Base-by-base conservation (phyloP, 768 basidiomycete genomes). In the Psilocybe azurescens region DNA sequence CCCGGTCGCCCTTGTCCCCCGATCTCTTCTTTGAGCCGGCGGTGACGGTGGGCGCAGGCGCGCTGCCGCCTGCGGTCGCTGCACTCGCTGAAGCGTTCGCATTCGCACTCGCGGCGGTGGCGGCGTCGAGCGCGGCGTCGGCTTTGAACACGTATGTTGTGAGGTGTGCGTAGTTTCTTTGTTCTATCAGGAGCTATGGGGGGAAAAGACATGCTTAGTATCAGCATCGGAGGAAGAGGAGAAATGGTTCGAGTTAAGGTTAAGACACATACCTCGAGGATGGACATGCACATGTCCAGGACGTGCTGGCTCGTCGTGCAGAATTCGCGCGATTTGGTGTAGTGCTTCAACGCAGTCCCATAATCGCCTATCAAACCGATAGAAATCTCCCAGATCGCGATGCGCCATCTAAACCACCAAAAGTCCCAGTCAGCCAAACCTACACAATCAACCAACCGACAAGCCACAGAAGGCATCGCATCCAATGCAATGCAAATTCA, bases 121-220 rank as follows among this genome's bases (percentile, higher is more conserved):
- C 75, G 2, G 87, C 86, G 44, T 97, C 95, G 28, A 97, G 81
- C 0, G 94, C 91, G 0, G 93, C 89, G 62, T 97, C 95, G n/a
- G 95, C 94, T 75, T 97, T 97, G 85, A 90, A 94, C 30, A 97
- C 88, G 71, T 97, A 96, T n/a, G 92, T 95, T 7, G 90, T 83
- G 38, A 97, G 84, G 69, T 95, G 93, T 2, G 90, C 79, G 74
- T 95, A 95, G 74, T 93, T 94, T 62, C 86, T 81, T 74, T 94
- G 91, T 76, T 95, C 93, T 62, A 96, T 83, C 44, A 95, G 84
- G 39, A 95, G 84, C 93, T 94, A 39, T 7, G 44, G 20, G 13
- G 14, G 53, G 38, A 28, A 41, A 28, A 57, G 4, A n/a, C 44
- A 30, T 28, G 16, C 50, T 48, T 16, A 36, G 55, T 13, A 49